Evolutionary conservation across 1,284 basidiomycete species (phyloP), one percentile per base, ranked within the genome.

Genomic region (Fomes fomentarius): DNA sequence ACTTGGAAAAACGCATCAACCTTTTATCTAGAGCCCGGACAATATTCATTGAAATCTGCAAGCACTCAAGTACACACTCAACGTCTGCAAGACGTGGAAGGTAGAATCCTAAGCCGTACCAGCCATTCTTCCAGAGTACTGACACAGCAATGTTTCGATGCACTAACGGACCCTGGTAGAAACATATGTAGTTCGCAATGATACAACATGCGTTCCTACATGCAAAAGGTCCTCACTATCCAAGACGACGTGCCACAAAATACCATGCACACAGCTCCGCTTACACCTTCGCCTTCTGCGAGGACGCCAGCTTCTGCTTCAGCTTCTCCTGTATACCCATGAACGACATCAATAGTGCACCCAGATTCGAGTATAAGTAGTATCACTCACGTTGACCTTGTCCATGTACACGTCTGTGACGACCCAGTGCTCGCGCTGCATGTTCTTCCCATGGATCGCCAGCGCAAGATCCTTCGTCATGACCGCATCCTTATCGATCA

Each of bases 391-490:
- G 64, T 90, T 89, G 43, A 96, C 93, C 53, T 88, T 84, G 73
- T 96, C 92, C 86, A 96, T 89, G 73, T 95, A 97, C 50, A 84
- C 91, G 69, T 91, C 84, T 2, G 95, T 98, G 31, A 93, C 78
- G 34, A 96, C 95, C 92, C 94, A 97, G 74, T 97, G 91, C 66
- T 94, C 92, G 63, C 94, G 80, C 76, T 86, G 85, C 90, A 96
- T 89, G 49, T 83, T 73, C 82, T 93, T 94, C 50, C 96, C 96
- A 69, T 98, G 89, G 69, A 98, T 98, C 12, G 94, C 89, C 30
- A 98, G 80, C 22, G 96, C 96, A 45, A 99, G 78, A 77, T 99
- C 96, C 82, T 96, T 96, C 55, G 96, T 98, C 95, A 98, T 98
- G 56, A 97, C 71, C 8, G 87, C 87, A 69, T 96, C 94, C 65